A percentile compares a stretch with the other conserved stretches of the same genome.
phyloP scores from a whole-genome alignment of 352 stramenopile species.

The Phytophthora syringae region DNA sequence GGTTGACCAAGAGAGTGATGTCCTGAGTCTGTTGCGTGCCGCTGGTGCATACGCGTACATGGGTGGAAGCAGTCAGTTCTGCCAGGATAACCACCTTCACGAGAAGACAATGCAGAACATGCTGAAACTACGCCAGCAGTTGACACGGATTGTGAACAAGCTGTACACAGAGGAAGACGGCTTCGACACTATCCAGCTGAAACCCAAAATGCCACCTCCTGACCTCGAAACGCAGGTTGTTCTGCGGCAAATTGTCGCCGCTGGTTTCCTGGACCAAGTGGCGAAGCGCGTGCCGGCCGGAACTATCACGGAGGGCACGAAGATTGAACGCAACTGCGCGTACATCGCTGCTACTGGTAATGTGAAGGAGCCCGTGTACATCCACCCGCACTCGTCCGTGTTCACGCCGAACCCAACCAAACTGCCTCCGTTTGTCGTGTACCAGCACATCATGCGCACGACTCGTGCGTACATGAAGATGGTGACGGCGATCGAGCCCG shows the following conservation, averaged over 20 bases:
- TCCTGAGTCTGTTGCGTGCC: conserved; percentile 78
- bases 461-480: conserved; percentile 95
- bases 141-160: conserved; percentile 85
- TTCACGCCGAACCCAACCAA: conserved; percentile 76
- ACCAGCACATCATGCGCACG: conserved; percentile 80
- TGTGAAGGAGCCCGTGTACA: conserved; percentile 81
- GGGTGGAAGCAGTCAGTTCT: conserved; percentile 69
- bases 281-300: conserved; percentile 71
- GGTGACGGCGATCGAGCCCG: conserved; percentile 97
- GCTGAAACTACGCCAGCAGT: conserved; percentile 84
- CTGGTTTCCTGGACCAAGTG: conserved; percentile 87
- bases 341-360: conserved; percentile 66
- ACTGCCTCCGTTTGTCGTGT: conserved; percentile 77
- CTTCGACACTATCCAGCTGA: conserved; percentile 52
- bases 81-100: conserved; percentile 77
- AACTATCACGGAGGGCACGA: conserved; percentile 78
- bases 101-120: conserved; percentile 91
- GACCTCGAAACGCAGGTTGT: conserved; percentile 63
- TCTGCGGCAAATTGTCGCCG: conserved; percentile 79
- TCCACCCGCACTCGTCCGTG: conserved; percentile 85
- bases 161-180: conserved; percentile 55
- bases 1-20: conserved; percentile 83
- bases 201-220: conserved; percentile 73
- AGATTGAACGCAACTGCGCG: conserved; percentile 86
- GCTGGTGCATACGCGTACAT: conserved; percentile 81